phyloP scores from a whole-genome alignment of 768 basidiomycete genomes.

The Suillus clintonianus region DNA sequence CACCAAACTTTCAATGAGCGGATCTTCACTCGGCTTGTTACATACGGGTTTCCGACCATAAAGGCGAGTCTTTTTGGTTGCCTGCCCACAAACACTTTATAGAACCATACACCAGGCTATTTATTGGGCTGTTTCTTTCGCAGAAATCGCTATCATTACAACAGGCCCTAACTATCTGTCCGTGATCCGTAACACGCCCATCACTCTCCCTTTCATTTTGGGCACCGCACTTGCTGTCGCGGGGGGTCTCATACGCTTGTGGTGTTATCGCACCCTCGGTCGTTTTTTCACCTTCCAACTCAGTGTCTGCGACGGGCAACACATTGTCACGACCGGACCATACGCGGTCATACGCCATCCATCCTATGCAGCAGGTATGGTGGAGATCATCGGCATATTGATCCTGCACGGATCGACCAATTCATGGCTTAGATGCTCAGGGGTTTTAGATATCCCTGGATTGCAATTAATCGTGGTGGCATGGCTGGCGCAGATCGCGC shows the following conservation, averaged over 20 bases:
- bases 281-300: constrained; percentile 48
- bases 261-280: constrained; percentile 38
- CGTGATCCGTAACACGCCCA: not conserved
- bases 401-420: constrained; percentile 4
- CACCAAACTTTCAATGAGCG: not conserved
- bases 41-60: not conserved
- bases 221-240: constrained; percentile 22
- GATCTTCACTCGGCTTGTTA: not conserved
- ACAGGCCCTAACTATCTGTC: not conserved
- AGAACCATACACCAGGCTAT: not conserved
- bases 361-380: constrained; percentile 38
- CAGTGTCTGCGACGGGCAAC: constrained; percentile 40
- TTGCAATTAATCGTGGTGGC: not conserved
- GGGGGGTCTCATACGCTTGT: constrained; percentile 26
- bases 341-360: constrained; percentile 49
- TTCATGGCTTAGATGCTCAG: constrained; percentile 7
- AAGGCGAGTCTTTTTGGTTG: not conserved
- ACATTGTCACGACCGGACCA: constrained; percentile 43
- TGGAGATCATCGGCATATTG: constrained; percentile 9
- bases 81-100: not conserved
- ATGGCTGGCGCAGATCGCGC: not conserved
- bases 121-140: not conserved
- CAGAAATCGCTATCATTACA: not conserved
- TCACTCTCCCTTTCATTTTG: constrained; percentile 15
- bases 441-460: not conserved